Base-by-base conservation (phyloP, 306 rosid genomes). In the Oemleria cerasiformis region DNA sequence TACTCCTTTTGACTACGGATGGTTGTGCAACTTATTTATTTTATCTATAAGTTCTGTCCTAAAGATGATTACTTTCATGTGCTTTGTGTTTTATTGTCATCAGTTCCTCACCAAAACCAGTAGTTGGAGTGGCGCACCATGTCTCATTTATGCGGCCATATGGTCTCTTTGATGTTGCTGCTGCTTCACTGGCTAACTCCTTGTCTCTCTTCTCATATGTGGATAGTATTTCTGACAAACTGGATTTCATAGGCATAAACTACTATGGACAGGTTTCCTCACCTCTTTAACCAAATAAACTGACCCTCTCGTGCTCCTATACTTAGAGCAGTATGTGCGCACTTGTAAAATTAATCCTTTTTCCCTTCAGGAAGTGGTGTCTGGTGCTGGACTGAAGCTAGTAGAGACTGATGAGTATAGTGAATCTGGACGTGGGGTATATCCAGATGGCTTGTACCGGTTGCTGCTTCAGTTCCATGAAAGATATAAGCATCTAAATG, bases 351-450 rank as follows among this genome's bases (percentile, higher is more conserved):
- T 58, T 65, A 47, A 73, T 73, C 75, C 74, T 67, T 73, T 54
- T 72, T 65, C 54, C 71, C 63, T 67, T 68, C 79, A 89, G 96
- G 99, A 91, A 88, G 90, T 83, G 75, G 75, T 91, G 58, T 86
- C 84, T 51, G 96, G 96, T 72, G 54, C 90, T 58, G 97, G 96
- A 82, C 85, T 91, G 74, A 91, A 91, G 83, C 95, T 89, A 71
- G 97, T 81, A 64, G 96, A 85, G 78, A 81, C 82, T 2, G 99
- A 91, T n/a, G 97, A 94, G 84, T 94, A 89, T 76, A 91, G 96
- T 81, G 97, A 94, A 88, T 94, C 99, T 65, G 99, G 99, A 56
- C 97, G 97, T 16, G 99, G 95, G 78, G 94, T 94, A 74, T 94
- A 91, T 84, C 99, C 99, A 2, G 99, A 94, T 85, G 99, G 99